These are phyloP conservation scores for Knoxia roxburghii DNA, from an alignment of 257 asterid species.

Conservation along the genomic window DNA sequence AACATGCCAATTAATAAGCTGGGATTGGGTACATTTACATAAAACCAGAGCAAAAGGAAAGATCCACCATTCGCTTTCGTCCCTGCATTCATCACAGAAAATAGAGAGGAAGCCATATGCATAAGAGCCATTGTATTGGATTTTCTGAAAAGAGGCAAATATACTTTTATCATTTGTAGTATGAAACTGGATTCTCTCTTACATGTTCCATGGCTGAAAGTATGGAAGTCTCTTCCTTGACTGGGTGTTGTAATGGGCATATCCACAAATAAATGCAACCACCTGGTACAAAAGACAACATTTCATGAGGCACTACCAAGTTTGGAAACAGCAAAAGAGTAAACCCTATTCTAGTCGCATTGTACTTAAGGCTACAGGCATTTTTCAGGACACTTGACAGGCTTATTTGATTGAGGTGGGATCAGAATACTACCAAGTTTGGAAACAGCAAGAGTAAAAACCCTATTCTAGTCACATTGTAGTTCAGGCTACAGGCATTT, in stretches of 20 bases:
- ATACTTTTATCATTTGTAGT: no score
- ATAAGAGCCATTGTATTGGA: not conserved
- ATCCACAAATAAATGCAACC: constrained; percentile 85
- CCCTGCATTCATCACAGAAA: constrained; percentile 52
- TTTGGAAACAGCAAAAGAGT: no score
- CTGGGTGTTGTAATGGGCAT: constrained; percentile 52
- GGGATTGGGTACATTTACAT: constrained; percentile 86
- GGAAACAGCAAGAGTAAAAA: no score
- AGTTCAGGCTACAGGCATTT: no score
- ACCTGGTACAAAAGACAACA: constrained; percentile 36
- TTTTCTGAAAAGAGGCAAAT: not conserved
- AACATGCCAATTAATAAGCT: constrained; percentile 87
- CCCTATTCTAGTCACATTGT: no score
- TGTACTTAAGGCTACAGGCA: not conserved
- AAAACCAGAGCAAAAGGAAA: constrained; percentile 75
- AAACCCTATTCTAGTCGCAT: not conserved
- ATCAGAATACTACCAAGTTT: no score
- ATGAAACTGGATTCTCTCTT: constrained; percentile 23
- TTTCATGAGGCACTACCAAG: no score
- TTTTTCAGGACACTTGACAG: not conserved
- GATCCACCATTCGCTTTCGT: constrained; percentile 99
- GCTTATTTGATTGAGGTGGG: not conserved
- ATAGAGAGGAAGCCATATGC: constrained; percentile 6
- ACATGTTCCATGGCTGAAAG: constrained; percentile 98
- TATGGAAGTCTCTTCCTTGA: constrained; percentile 60